These are phyloP conservation scores for Mycosphaerella arachidis DNA, from an alignment of 2,329 filamentous ascomycete species.

Conservation along the genomic window DNA sequence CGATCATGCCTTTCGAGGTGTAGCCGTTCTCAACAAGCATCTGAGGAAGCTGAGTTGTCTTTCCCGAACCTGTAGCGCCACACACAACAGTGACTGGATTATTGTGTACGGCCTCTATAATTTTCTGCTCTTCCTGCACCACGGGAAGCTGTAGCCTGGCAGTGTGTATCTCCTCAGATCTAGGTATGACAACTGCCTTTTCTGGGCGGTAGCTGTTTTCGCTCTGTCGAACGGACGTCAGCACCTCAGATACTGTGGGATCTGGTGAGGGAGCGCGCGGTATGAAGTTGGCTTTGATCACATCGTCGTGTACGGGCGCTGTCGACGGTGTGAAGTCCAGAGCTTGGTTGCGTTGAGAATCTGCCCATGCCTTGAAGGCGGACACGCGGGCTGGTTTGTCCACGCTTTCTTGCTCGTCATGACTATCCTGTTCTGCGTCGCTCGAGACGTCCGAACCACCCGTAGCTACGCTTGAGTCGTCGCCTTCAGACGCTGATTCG, in stretches of 20 bases:
- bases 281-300: slow-evolving; percentile 56
- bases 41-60: slow-evolving; percentile 95
- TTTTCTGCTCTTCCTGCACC: slow-evolving; percentile 89
- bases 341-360: slow-evolving; percentile 76
- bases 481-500: background rate
- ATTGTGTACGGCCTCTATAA: slow-evolving; percentile 96
- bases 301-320: slow-evolving; percentile 31
- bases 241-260: slow-evolving; percentile 62
- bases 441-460: slow-evolving; percentile 2
- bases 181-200: slow-evolving; percentile 67
- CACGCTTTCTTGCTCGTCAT: slow-evolving; percentile 29
- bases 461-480: background rate
- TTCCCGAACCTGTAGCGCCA: slow-evolving; percentile 92
- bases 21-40: slow-evolving; percentile 94
- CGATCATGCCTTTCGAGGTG: slow-evolving; percentile 79
- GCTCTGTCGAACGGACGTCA: slow-evolving; percentile 45
- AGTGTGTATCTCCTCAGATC: slow-evolving; percentile 69
- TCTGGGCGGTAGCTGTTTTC: slow-evolving; percentile 62
- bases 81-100: slow-evolving; percentile 87
- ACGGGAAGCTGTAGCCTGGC: slow-evolving; percentile 78
- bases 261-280: slow-evolving; percentile 67
- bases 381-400: slow-evolving; percentile 47
- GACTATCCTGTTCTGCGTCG: slow-evolving; percentile 36
- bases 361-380: slow-evolving; percentile 93
- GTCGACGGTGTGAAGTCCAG: slow-evolving; percentile 61